A percentile compares a stretch with the other conserved stretches of the same genome.
Evolutionary conservation across 208 protist species (phyloP).

Genomic region (Jaenimonas drosophilae): DNA sequence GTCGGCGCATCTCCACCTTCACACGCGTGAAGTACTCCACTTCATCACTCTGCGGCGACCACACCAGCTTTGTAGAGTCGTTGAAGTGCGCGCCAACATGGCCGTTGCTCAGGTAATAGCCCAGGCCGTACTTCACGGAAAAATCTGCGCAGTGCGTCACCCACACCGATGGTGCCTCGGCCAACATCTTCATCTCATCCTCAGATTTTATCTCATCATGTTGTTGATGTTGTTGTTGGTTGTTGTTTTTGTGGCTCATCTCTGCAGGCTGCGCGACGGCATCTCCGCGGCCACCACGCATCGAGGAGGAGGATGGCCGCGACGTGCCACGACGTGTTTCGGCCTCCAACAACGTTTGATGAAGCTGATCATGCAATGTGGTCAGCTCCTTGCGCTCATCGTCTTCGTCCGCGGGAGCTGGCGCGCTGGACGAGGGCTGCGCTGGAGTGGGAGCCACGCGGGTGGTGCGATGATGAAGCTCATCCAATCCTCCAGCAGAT

Average conservation of each 20-base stretch:
- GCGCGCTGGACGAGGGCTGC: no score
- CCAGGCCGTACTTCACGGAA: conserved; percentile 96
- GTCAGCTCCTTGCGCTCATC: conserved; percentile 46
- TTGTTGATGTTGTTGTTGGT: no score
- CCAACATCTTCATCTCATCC: no score
- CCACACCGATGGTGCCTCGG: conserved; percentile 57
- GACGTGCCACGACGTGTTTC: no score
- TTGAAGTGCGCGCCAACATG: conserved; percentile 97
- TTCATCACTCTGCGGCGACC: conserved; percentile 51
- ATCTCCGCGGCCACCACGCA: no score
- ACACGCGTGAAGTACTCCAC: conserved; percentile 76
- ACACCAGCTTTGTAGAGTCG: conserved; percentile 95
- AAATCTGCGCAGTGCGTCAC: conserved; percentile 93
- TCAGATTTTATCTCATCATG: no score
- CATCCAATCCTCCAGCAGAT: no score
- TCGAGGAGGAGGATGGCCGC: no score
- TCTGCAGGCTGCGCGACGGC: no score
- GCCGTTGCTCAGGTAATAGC: conserved; percentile 92
- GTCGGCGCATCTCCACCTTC: conserved; percentile 36
- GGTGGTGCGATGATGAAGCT: no score
- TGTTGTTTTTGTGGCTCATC: no score
- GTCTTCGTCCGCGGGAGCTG: conserved; percentile 15
- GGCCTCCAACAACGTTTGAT: conserved; percentile 55
- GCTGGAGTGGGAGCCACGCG: no score
- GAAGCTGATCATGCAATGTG: conserved; percentile 48